These are phyloP conservation scores for Apium graveolens DNA, from an alignment of 129 eudicot species.

Conservation along the genomic window DNA sequence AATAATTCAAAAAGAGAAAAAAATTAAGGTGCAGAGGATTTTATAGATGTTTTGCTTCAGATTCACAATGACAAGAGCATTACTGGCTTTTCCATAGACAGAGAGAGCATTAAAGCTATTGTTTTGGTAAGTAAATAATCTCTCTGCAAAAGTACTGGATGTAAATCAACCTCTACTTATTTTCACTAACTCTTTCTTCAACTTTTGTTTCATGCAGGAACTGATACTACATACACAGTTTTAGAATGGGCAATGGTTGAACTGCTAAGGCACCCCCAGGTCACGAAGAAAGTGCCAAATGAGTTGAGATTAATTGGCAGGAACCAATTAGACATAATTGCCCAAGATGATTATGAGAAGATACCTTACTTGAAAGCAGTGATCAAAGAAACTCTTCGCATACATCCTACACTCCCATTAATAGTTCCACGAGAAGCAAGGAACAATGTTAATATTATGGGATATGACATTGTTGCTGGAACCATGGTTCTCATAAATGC, in stretches of 20 bases:
- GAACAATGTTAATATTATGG: constrained; percentile 31
- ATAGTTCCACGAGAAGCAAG: constrained; percentile 22
- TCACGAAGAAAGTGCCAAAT: constrained; percentile 21
- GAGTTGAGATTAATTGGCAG: constrained; percentile 22
- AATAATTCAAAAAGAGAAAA: not conserved
- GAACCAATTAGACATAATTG: constrained; percentile 2
- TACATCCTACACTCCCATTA: constrained; percentile 35
- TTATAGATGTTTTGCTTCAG: constrained; percentile 34
- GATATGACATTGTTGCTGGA: constrained; percentile 30
- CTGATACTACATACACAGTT: constrained; percentile 33
- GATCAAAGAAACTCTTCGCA: constrained; percentile 37
- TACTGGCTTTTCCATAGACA: constrained; percentile 15
- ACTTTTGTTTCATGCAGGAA: no score
- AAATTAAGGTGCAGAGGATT: constrained; percentile 17
- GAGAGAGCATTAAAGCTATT: constrained; percentile 30
- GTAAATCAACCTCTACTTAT: not conserved
- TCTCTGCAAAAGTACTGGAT: not conserved
- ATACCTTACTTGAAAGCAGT: constrained; percentile 40
- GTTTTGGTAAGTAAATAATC: constrained; percentile 24
- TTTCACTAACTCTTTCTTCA: not conserved
- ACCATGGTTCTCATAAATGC: constrained; percentile 33
- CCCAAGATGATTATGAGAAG: constrained; percentile 20
- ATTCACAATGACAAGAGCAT: constrained; percentile 16
- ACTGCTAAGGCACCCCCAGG: constrained; percentile 26
- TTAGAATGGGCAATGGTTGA: constrained; percentile 41